Evolutionary conservation across 768 basidiomycete genomes (phyloP).

Genomic region (Mrakia gelida): DNA sequence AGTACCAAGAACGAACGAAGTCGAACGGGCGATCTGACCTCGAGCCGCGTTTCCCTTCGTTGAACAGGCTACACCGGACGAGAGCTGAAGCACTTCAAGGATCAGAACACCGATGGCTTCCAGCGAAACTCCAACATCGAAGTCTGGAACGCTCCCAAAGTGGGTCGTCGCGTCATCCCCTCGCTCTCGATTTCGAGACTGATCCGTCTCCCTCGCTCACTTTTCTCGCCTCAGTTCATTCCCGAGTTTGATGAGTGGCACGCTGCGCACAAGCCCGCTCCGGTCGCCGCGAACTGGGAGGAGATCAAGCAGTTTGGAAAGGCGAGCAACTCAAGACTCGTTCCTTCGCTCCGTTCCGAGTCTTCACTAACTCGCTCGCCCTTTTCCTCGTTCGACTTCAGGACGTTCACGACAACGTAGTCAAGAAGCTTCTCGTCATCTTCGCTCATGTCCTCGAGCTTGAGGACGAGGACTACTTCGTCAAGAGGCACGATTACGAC

Average conservation of each 20-base stretch:
- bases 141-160: background rate
- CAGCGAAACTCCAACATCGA: background rate
- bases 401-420: slow-evolving; percentile 39
- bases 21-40: too few relatives aligned
- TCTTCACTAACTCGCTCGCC: too few relatives aligned
- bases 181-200: background rate
- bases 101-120: too few relatives aligned
- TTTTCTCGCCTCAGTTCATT: background rate
- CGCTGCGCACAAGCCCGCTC: background rate
- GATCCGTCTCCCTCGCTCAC: too few relatives aligned
- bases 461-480: slow-evolving; percentile 50
- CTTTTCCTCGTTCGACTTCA: background rate
- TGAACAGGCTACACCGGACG: too few relatives aligned
- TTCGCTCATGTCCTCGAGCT: slow-evolving; percentile 55
- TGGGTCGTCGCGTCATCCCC: background rate
- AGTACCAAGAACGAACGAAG: too few relatives aligned
- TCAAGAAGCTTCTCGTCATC: slow-evolving; percentile 52
- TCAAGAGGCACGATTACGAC: slow-evolving; percentile 50
- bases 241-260: background rate
- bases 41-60: too few relatives aligned
- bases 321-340: background rate
- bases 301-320: slow-evolving; percentile 6
- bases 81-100: too few relatives aligned
- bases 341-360: too few relatives aligned
- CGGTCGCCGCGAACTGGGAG: slow-evolving; percentile 5